A percentile compares a stretch with the other conserved stretches of the same genome.
phyloP scores from a whole-genome alignment of 371 early-diverging fungal species.

The Rhizomucor miehei region DNA sequence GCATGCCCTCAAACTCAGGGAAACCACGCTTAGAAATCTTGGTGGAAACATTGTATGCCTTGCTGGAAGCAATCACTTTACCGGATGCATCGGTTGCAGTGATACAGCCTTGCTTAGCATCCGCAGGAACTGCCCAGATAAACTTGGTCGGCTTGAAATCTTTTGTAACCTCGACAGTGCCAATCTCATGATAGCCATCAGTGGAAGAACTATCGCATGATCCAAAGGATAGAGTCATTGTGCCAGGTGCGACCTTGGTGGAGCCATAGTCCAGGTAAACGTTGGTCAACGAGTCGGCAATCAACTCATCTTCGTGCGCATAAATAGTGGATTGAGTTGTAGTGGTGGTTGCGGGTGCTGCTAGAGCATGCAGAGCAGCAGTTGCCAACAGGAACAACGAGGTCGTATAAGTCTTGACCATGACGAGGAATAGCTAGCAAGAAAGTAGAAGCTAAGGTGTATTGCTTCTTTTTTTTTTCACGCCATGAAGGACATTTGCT shows the following conservation, averaged over 20 bases:
- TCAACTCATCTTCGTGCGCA: conserved; percentile 3
- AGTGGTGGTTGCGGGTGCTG: conserved; percentile 12
- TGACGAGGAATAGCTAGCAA: neutral
- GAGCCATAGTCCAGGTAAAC: conserved; percentile 26
- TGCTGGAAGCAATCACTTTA: conserved; percentile 19
- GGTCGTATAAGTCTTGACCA: conserved; percentile 10
- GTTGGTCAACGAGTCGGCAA: conserved; percentile 23
- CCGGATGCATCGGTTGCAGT: conserved; percentile 15
- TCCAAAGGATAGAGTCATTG: conserved; percentile 13
- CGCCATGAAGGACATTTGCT: no score
- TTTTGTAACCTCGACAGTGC: conserved; percentile 6
- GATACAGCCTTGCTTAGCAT: conserved; percentile 18
- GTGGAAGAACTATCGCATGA: conserved; percentile 11
- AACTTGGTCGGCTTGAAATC: conserved; percentile 23
- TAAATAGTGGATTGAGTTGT: conserved; percentile 2
- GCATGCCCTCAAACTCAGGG: conserved; percentile 22
- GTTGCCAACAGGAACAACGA: conserved; percentile 24
- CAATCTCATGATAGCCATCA: conserved; percentile 10
- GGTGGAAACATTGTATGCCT: conserved; percentile 5
- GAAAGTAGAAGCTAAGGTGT: no score
- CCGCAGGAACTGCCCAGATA: conserved; percentile 23
- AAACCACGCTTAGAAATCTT: conserved; percentile 23
- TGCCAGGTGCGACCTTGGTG: conserved; percentile 4
- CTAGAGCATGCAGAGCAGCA: conserved; percentile 24
- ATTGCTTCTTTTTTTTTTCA: no score